Evolutionary conservation across 768 basidiomycete species (phyloP).

Genomic region (Rhodotorula taiwanensis): DNA sequence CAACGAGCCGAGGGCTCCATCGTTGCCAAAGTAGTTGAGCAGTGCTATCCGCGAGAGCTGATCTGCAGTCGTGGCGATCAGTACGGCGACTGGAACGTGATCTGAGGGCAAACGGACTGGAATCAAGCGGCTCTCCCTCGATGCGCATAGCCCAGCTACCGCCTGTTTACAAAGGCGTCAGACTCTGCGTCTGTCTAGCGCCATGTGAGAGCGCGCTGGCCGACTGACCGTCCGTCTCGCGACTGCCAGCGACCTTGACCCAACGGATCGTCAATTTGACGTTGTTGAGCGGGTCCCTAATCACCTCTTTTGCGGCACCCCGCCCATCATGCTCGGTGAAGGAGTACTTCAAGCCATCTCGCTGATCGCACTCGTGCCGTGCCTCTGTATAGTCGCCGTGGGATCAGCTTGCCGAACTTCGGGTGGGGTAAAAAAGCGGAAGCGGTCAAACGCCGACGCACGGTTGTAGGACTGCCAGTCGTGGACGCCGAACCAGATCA

Average conservation of each 20-base stretch:
- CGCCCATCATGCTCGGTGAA: conserved; percentile 84
- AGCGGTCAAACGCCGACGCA: conserved; percentile 39
- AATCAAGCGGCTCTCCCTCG: conserved; percentile 67
- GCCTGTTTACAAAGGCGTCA: neutral
- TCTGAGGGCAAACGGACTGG: conserved; percentile 49
- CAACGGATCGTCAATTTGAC: conserved; percentile 76
- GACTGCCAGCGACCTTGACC: conserved; percentile 72
- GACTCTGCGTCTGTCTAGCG: neutral
- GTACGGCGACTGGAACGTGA: too few relatives aligned
- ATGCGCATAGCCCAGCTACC: conserved; percentile 85
- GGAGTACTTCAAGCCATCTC: conserved; percentile 72
- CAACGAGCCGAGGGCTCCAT: conserved; percentile 68
- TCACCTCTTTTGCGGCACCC: conserved; percentile 74
- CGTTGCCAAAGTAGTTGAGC: conserved; percentile 79
- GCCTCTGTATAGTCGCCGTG: conserved; percentile 50
- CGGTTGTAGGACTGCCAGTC: conserved; percentile 60
- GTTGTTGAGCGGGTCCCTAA: conserved; percentile 75
- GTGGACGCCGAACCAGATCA: conserved; percentile 89
- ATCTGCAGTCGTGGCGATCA: too few relatives aligned
- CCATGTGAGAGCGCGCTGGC: neutral
- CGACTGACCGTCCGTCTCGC: conserved; percentile 52
- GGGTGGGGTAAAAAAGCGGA: neutral
- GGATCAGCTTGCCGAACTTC: conserved; percentile 1
- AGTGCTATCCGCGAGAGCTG: conserved; percentile 62
- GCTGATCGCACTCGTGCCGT: conserved; percentile 83